These are phyloP conservation scores for Dactylellina drechsleri DNA, from an alignment of 2,329 filamentous ascomycete genomes.

Conservation along the genomic window DNA sequence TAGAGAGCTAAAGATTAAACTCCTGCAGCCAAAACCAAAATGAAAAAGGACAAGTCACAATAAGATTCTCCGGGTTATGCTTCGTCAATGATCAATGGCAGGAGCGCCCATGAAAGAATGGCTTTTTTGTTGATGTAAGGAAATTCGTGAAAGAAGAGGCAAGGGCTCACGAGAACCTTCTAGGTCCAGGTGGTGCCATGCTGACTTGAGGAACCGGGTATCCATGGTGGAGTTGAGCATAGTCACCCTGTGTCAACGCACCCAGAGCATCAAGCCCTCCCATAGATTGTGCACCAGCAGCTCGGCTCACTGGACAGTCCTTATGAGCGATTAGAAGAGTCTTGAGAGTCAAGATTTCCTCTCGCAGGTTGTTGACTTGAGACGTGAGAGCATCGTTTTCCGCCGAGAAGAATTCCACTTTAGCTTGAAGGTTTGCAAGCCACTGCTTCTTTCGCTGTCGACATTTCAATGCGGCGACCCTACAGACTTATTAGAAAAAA, in stretches of 20 bases:
- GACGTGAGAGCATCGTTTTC: slow-evolving; percentile 89
- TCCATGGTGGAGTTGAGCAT: slow-evolving; percentile 48
- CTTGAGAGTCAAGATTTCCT: slow-evolving; percentile 95
- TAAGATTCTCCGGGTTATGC: slow-evolving; percentile 43
- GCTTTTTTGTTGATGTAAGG: neutral
- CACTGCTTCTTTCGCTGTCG: slow-evolving; percentile 99
- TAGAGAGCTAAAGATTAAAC: slow-evolving; percentile 14
- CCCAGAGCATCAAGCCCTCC: slow-evolving; percentile 47
- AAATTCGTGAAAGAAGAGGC: slow-evolving; percentile 15
- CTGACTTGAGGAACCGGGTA: slow-evolving; percentile 53
- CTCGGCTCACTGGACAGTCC: slow-evolving; percentile 85
- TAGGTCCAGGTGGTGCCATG: slow-evolving; percentile 51
- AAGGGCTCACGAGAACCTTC: slow-evolving; percentile 49
- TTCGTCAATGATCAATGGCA: slow-evolving; percentile 12
- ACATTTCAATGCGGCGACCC: slow-evolving; percentile 95
- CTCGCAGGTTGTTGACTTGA: slow-evolving; percentile 83
- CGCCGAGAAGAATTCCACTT: slow-evolving; percentile 89
- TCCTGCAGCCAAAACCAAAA: slow-evolving; percentile 1
- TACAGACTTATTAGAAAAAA: slow-evolving; percentile 61
- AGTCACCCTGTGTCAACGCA: slow-evolving; percentile 47
- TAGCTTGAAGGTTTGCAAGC: slow-evolving; percentile 91
- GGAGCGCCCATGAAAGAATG: slow-evolving; percentile 1
- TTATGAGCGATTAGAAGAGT: slow-evolving; percentile 93
- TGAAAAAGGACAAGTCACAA: slow-evolving; percentile 4
- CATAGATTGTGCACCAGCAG: slow-evolving; percentile 39